Percentiles rank a stretch among this genome's conserved stretches.
These are phyloP conservation scores for Solanum clarkiae DNA, from an alignment of 257 asterid genomes.

Conservation along the genomic window DNA sequence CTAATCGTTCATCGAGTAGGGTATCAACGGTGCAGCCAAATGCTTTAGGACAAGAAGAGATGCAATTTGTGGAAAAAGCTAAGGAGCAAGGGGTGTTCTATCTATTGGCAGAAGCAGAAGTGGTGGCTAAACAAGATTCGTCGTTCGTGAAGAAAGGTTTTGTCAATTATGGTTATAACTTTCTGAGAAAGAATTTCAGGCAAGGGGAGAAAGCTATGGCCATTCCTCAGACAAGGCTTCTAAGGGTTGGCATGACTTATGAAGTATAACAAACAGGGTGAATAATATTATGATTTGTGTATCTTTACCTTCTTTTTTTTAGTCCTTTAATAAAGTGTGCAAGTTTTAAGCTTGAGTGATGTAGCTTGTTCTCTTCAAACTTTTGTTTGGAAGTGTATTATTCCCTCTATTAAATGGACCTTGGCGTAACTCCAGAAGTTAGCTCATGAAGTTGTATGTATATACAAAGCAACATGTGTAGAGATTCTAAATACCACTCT, in stretches of 20 bases:
- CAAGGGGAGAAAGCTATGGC: conserved; percentile 46
- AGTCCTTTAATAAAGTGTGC: not conserved
- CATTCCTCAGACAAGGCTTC: conserved; percentile 48
- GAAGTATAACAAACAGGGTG: conserved; percentile 20
- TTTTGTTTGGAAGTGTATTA: not conserved
- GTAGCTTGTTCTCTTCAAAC: not conserved
- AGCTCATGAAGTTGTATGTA: not conserved
- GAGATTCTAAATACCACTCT: too few species aligned
- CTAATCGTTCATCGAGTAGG: conserved; percentile 18
- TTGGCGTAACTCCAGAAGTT: not conserved
- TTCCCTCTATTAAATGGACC: not conserved
- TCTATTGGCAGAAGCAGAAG: conserved; percentile 59
- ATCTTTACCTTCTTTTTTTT: not conserved
- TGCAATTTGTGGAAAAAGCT: conserved; percentile 28
- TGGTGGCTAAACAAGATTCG: conserved; percentile 44
- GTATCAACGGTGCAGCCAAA: not conserved
- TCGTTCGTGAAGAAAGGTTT: conserved; percentile 33
- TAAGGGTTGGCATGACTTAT: conserved; percentile 66
- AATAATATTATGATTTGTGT: not conserved
- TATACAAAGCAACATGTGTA: too few species aligned
- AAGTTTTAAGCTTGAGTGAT: not conserved
- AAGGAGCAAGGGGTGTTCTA: conserved; percentile 49
- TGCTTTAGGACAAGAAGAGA: conserved; percentile 17
- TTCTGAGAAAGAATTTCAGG: conserved; percentile 58
- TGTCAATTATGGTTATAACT: conserved; percentile 37